Evolutionary conservation across 805 yeast species (phyloP), one percentile per base, ranked within the genome.

Genomic region (Nakazawaea pomicola): DNA sequence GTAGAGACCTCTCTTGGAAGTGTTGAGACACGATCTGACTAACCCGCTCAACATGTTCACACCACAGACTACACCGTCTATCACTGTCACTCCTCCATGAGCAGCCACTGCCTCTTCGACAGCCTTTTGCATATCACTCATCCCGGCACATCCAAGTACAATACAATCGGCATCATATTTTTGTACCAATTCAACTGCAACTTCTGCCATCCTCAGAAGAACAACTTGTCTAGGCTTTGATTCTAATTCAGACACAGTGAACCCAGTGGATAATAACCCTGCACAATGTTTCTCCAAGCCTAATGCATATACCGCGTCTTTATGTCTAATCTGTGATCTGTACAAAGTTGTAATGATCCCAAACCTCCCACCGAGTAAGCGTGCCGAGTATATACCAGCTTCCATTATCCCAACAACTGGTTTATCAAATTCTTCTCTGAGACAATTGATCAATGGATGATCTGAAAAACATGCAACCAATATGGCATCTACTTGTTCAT

Each of bases 401-500:
- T 61, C 65, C 49, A 61, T 55, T 16, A 61, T 61, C 2, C 65
- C 65, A 45, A 61, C 55, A 6, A 49, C 47, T 3, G 64, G 64
- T 23, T 55, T 46, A 23, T 59, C 59, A 19, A 61, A 61, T 46
- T 61, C 65, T 43, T 60, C 65, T 25, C 64, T 50, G 1, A 61
- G 47, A 41, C 63, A 59, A 44, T 61, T 57, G 3, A 53, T 54
- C 42, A 61, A 40, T 2, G 65, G 65, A 45, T 61, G 65, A 27
- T 60, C 64, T 1, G 64, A 59, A 47, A 61, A 61, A 33, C 65
- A 61, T 1, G 63, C 64, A 4, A 61, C 64, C 5, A 61, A 41
- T 4, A 56, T 52, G 1, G 62, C 62, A 46, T 61, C 64, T 1
- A 46, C 60, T 29, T 58, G 55, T 18, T 36, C 31, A 4, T 54